phyloP scores from a whole-genome alignment of 176 grass and related monocot genomes.

The Hordeum marinum region DNA sequence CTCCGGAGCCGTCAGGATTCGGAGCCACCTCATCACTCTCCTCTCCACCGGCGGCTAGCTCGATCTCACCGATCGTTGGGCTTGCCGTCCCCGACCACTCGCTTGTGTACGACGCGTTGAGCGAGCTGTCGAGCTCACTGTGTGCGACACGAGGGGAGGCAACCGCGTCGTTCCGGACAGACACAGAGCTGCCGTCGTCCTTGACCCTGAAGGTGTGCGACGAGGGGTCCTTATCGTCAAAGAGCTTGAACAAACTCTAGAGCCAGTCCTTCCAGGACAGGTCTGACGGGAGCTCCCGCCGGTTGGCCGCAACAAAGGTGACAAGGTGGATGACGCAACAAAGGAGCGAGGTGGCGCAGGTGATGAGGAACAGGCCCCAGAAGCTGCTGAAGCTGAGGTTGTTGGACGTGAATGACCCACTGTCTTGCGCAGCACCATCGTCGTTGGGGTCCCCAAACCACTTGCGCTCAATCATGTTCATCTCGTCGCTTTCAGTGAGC shows the following conservation, averaged over 20 bases:
- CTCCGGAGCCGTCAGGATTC: not conserved
- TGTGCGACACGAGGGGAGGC: not conserved
- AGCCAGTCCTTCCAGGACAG: slow-evolving; percentile 1
- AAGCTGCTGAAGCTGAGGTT: slow-evolving; percentile 63
- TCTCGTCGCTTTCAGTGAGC: slow-evolving; percentile 51
- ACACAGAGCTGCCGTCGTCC: not conserved
- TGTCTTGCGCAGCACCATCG: slow-evolving; percentile 14
- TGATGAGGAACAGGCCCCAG: slow-evolving; percentile 85
- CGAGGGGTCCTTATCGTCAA: slow-evolving; percentile 37
- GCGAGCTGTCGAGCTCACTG: not conserved
- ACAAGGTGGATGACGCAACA: slow-evolving; percentile 28
- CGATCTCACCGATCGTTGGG: slow-evolving; percentile 12
- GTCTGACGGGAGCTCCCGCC: not conserved
- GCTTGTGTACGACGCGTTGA: slow-evolving; percentile 13
- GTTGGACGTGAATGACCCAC: slow-evolving; percentile 27
- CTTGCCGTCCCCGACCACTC: slow-evolving; percentile 6
- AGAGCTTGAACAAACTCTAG: slow-evolving; percentile 7
- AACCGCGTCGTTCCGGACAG: not conserved
- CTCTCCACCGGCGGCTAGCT: not conserved
- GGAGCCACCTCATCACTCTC: not conserved
- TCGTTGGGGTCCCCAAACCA: slow-evolving; percentile 49
- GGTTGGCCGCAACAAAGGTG: slow-evolving; percentile 15
- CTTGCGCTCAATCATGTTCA: slow-evolving; percentile 52
- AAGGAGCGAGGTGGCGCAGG: slow-evolving; percentile 48
- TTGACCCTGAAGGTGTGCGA: slow-evolving; percentile 38